These are phyloP conservation scores for Nitzschia sp. DNA, from an alignment of 108 stramenopile species.

Conservation along the genomic window DNA sequence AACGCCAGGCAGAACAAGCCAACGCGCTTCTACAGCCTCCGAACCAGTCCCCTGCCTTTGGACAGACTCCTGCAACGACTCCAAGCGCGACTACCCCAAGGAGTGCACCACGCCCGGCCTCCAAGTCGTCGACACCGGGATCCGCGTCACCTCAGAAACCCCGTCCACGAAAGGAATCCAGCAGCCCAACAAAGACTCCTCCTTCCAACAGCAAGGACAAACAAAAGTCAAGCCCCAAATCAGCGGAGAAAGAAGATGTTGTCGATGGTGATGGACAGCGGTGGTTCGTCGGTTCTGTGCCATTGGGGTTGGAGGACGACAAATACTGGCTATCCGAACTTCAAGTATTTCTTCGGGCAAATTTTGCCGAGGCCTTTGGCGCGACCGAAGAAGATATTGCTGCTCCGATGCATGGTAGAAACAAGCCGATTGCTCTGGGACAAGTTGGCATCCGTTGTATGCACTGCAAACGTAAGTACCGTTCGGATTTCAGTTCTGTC, in stretches of 20 bases:
- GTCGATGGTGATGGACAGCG: constrained; percentile 4
- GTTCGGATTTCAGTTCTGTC: neutral
- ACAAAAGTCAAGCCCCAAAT: constrained; percentile 1
- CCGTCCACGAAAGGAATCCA: constrained; percentile 13
- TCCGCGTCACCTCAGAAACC: neutral
- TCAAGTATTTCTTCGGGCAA: constrained; percentile 76
- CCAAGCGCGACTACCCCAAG: constrained; percentile 5
- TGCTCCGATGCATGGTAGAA: constrained; percentile 83
- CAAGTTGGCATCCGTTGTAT: constrained; percentile 88
- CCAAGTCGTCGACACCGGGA: constrained; percentile 11
- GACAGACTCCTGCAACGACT: constrained; percentile 4
- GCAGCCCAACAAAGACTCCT: neutral
- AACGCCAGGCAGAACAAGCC: constrained; percentile 17
- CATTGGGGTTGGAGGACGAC: constrained; percentile 77
- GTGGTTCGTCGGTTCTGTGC: constrained; percentile 63
- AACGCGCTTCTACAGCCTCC: constrained; percentile 5
- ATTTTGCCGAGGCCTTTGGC: constrained; percentile 86
- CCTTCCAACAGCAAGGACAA: neutral
- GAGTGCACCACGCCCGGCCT: neutral
- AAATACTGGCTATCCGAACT: constrained; percentile 87
- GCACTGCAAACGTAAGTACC: constrained; percentile 72
- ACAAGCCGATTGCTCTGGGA: constrained; percentile 85
- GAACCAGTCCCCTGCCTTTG: constrained; percentile 2
- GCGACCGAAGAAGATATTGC: constrained; percentile 73
- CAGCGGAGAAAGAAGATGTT: neutral